Evolutionary conservation across 1,139 yeast genomes (phyloP), one percentile per base, ranked within the genome.

Genomic region (Lodderomyces oxycetoniae): DNA sequence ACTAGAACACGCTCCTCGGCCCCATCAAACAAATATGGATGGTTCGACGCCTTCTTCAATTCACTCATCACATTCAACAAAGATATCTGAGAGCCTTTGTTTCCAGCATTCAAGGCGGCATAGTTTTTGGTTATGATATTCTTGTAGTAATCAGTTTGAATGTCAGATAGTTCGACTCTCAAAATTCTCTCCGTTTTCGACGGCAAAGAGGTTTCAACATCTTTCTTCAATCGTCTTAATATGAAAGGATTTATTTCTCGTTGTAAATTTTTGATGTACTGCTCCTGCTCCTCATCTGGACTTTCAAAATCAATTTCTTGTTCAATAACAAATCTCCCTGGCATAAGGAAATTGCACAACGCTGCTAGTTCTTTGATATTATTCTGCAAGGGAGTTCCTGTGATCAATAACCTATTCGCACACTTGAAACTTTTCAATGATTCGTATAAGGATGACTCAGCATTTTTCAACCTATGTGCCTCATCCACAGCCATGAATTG

Each of bases 371-470:
- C 99, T 51, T 87, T 86, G 48, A 93, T 82, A 55, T 91, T 93
- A 54, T 93, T 93, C 57, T 91, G 99, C 44, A 91, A 70, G 3
- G 99, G 99, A 1, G 99, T 93, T 62, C 99, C 99, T 4, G 99
- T 93, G 46, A 93, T 93, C 43, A 93, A 71, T 40, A 93, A 64
- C 46, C 97, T 70, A 57, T 93, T 91, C 4, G 81, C 73, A 11
- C 84, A 93, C 48, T 79, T 83, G 61, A 93, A 88, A 47, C 84
- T 85, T 46, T 71, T 74, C 41, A 93, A 70, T 1, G 95, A 81
- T 53, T 89, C 96, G 53, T 91, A 91, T 32, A 93, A 64, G 0
- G 97, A 89, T 23, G 94, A 82, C 55, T 89, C 97, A 1, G 95
- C 85, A 53, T 93, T 93, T 49, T 93, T 93, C 52, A 93, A 71